phyloP scores from a whole-genome alignment of 2,329 filamentous ascomycete genomes.

The Sporothrix brasiliensis region DNA sequence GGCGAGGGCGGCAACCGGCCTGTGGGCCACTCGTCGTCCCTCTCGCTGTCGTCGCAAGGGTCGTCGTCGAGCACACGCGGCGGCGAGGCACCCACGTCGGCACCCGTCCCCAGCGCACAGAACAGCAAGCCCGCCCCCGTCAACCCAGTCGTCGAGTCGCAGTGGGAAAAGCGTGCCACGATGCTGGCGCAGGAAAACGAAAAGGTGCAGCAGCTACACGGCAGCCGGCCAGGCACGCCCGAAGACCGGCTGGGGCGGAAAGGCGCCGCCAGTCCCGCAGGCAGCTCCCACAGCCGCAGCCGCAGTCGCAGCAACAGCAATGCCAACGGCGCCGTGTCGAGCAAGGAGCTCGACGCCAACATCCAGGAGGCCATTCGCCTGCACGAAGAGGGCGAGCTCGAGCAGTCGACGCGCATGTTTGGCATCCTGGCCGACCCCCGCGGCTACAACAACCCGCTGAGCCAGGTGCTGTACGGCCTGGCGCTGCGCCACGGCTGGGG shows the following conservation, averaged over 20 bases:
- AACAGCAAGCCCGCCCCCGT: constrained; percentile 32
- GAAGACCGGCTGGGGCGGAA: constrained; percentile 41
- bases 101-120: neutral
- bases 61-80: neutral
- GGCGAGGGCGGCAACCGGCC: constrained; percentile 39
- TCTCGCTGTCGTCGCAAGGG: constrained; percentile 5
- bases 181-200: constrained; percentile 71
- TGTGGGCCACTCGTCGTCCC: neutral
- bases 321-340: constrained; percentile 48
- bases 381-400: constrained; percentile 81
- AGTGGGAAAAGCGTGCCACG: constrained; percentile 95
- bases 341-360: constrained; percentile 63
- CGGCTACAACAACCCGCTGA: constrained; percentile 87
- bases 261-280: constrained; percentile 24
- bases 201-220: constrained; percentile 43
- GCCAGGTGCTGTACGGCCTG: constrained; percentile 93
- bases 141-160: constrained; percentile 56
- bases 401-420: constrained; percentile 82
- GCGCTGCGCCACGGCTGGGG: constrained; percentile 96
- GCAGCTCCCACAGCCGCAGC: constrained; percentile 33
- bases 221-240: constrained; percentile 48
- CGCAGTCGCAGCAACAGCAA: constrained; percentile 32
- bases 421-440: constrained; percentile 77
- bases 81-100: neutral
- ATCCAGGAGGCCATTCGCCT: constrained; percentile 96